Percentiles rank a stretch among this genome's conserved stretches.
Evolutionary conservation across 495 filamentous ascomycete genomes (phyloP).

Genomic region (Talaromyces nanjingensis): DNA sequence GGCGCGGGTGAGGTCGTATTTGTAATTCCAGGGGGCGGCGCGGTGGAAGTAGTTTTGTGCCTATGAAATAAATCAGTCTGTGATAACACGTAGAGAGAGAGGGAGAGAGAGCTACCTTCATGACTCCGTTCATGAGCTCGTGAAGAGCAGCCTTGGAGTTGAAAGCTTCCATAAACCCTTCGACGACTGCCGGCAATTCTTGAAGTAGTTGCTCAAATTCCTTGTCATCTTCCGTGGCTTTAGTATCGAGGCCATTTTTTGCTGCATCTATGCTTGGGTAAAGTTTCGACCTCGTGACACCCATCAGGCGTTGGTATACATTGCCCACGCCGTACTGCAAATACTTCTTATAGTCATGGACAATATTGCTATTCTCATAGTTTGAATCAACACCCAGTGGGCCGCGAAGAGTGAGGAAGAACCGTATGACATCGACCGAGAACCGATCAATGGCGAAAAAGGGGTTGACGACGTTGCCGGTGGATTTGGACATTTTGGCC

Average conservation of each 20-base stretch:
- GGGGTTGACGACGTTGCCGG: slow-evolving; percentile 91
- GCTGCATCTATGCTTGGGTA: slow-evolving; percentile 43
- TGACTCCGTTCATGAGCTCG: slow-evolving; percentile 16
- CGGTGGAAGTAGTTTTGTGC: slow-evolving; percentile 63
- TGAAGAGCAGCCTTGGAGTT: slow-evolving; percentile 41
- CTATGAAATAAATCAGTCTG: no score
- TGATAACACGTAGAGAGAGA: no score
- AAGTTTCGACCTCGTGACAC: slow-evolving; percentile 61
- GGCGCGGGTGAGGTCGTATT: slow-evolving; percentile 27
- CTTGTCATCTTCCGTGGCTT: slow-evolving; percentile 20
- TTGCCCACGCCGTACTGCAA: slow-evolving; percentile 75
- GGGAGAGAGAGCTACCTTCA: slow-evolving; percentile 23
- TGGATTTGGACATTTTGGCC: slow-evolving; percentile 92
- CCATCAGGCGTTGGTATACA: slow-evolving; percentile 59
- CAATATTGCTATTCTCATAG: slow-evolving; percentile 73
- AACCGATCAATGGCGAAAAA: slow-evolving; percentile 88
- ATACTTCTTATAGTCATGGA: slow-evolving; percentile 68
- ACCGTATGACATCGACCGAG: slow-evolving; percentile 80
- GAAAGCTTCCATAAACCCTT: slow-evolving; percentile 53
- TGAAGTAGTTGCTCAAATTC: slow-evolving; percentile 29
- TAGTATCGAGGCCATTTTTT: slow-evolving; percentile 22
- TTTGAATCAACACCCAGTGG: slow-evolving; percentile 68
- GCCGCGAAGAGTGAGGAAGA: slow-evolving; percentile 74
- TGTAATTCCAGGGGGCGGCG: slow-evolving; percentile 49
- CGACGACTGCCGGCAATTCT: slow-evolving; percentile 32